Base-by-base conservation (phyloP, 148 eudicot genomes). In the Diospyros lotus region DNA sequence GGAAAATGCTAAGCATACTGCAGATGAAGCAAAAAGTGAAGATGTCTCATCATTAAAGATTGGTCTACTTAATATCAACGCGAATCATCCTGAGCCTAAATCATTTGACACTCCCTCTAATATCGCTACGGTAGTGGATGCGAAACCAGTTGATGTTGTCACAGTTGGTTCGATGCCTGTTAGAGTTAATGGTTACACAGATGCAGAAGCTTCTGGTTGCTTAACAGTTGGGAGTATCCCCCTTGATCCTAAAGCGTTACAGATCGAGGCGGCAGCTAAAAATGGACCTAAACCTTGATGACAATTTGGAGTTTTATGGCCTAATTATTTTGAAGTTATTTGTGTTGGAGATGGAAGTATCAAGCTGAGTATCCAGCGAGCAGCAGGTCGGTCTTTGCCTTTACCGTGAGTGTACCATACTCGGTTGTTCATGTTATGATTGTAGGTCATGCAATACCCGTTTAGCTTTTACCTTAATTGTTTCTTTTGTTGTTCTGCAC, bases 61-160 rank as follows among this genome's bases (percentile, higher is more conserved):
- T 54, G 86, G 89, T 68, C 86, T 88, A 15, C 84, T 92, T 69
- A 73, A 79, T 42, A 87, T 92, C 64, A 77, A 79, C 46, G 84
- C 89, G 46, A 85, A 84, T 71, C 78, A 68, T 69, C 55, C 71
- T 51, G 86, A 80, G 17, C 56, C 48, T 3, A 84, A 75, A 68
- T 39, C 53, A 2, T 13, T 59, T 14, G 79, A 11, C 39, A 17
- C 68, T n/a, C 6, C 50, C 28, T 13, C 62, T 13, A 77, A 8
- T 46, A 17, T 69, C n/a, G 9, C 50, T 40, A 58, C 76, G 71
- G 68, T 74, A 38, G 48, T 75, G 9, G 80, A 63, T 58, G 52
- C 75, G 66, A 72, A 77, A 48, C 52, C 52, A 48, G 52, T 48
- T 48, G 52, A 48, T 48, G 52, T 48, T 48, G 52, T 48, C 52